Evolutionary conservation across 257 asterid species (phyloP).

Genomic region (Jasminum sambac): DNA sequence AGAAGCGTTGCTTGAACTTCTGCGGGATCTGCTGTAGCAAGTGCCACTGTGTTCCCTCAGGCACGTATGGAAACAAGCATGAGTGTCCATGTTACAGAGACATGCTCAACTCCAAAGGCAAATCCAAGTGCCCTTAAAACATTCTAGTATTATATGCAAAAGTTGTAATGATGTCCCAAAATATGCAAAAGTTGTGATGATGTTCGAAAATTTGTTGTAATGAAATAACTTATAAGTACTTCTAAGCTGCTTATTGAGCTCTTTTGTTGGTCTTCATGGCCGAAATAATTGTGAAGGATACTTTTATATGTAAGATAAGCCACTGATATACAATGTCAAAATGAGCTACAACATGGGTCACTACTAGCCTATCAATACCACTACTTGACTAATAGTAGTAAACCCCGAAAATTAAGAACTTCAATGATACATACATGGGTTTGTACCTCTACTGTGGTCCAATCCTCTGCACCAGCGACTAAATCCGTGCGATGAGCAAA

Average conservation of each 20-base stretch:
- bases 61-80: constrained; percentile 45
- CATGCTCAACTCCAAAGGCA: constrained; percentile 42
- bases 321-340: background rate
- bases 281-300: background rate
- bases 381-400: background rate
- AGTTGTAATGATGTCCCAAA: background rate
- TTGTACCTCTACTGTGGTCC: background rate
- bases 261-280: background rate
- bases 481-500: background rate
- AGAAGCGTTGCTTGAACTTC: constrained; percentile 39
- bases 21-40: constrained; percentile 42
- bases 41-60: constrained; percentile 50
- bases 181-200: background rate
- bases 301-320: background rate
- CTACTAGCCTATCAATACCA: background rate
- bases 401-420: background rate
- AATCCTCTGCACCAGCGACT: background rate
- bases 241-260: background rate
- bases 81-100: constrained; percentile 53
- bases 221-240: background rate
- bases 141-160: background rate
- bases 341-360: background rate
- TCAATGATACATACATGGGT: background rate
- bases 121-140: constrained; percentile 44
- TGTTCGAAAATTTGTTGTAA: background rate